Base-by-base conservation (phyloP, 495 filamentous ascomycete genomes). In the Aspergillus nanangensis region DNA sequence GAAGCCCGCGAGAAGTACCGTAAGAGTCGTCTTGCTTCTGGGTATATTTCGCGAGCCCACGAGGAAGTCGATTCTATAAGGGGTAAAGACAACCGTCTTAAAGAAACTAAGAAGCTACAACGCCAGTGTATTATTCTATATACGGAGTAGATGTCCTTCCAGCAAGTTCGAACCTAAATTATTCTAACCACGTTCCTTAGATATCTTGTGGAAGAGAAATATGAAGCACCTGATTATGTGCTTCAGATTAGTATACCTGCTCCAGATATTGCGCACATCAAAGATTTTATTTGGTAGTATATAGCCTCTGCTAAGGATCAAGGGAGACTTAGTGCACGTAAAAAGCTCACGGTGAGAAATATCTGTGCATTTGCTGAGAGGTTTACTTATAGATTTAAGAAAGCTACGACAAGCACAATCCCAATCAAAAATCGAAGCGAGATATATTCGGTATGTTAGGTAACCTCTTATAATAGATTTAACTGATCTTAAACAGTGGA, bases 201-300 rank as follows among this genome's bases (percentile, higher is more conserved):
- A 22, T 47, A 47, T 41, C 45, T 47, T 47, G 15, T 47, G 20
- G 23, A 47, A 46, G 34, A 46, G 36, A 47, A 47, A 1, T 47
- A 47, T 38, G 23, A 41, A 47, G 8, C 3, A 47, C 34, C 18
- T 47, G 15, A 14, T 47, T 47, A 47, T 41, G 17, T 47, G 10
- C 15, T 47, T 17, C 31, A 47, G 25, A 40, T 34, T 41, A 13
- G 36, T 18, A 18, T 33, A 23, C 25, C 34, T 47, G 36, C 36
- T 40, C 25, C 22, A 40, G 36, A 47, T 47, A 47, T 47, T 47
- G 23, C 34, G 20, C 29, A 34, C 20, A 47, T 40, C 18, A 41
- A 47, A 40, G 21, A 47, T 21, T 47, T 47, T 32, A 47, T 39
- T 40, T 40, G 14, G 11, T 39, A 37, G 35, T 47, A 47, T 18